A percentile compares a stretch with the other conserved stretches of the same genome.
Evolutionary conservation across 2,329 filamentous ascomycete genomes (phyloP).

Genomic region (Helotiales sp.): DNA sequence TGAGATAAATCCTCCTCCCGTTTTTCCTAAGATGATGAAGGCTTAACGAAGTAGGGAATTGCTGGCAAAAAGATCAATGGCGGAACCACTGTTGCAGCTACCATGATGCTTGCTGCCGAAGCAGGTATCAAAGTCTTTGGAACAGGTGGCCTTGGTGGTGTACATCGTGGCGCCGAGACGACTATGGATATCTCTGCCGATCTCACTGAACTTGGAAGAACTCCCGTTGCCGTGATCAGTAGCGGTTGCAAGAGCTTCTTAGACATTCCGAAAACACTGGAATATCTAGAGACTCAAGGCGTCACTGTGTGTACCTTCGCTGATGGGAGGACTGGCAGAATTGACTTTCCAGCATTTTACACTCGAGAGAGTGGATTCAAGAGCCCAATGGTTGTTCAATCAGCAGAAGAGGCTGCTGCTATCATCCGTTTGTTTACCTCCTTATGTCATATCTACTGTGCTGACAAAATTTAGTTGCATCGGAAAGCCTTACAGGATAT

Average conservation of each 20-base stretch:
- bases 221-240: slow-evolving; percentile 82
- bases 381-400: slow-evolving; percentile 73
- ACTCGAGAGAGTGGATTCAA: slow-evolving; percentile 80
- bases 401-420: slow-evolving; percentile 82
- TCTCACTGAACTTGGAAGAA: slow-evolving; percentile 88
- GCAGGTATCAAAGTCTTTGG: slow-evolving; percentile 92
- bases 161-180: slow-evolving; percentile 83
- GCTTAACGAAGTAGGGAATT: slow-evolving; percentile 50
- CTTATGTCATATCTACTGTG: background rate
- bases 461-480: slow-evolving; percentile 55
- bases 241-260: slow-evolving; percentile 96
- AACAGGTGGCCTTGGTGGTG: slow-evolving; percentile 90
- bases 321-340: slow-evolving; percentile 68
- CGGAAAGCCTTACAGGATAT: background rate
- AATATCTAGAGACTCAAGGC: slow-evolving; percentile 71
- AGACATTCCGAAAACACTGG: slow-evolving; percentile 85
- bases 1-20: slow-evolving; percentile 41
- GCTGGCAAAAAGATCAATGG: slow-evolving; percentile 72
- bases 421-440: slow-evolving; percentile 65
- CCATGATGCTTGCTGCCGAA: slow-evolving; percentile 83
- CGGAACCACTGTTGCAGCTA: slow-evolving; percentile 90
- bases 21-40: background rate
- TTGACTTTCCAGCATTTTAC: slow-evolving; percentile 94
- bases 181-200: slow-evolving; percentile 95
- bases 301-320: slow-evolving; percentile 88